Evolutionary conservation across 2,329 filamentous ascomycete genomes (phyloP).

Genomic region (Fusarium begoniae): DNA sequence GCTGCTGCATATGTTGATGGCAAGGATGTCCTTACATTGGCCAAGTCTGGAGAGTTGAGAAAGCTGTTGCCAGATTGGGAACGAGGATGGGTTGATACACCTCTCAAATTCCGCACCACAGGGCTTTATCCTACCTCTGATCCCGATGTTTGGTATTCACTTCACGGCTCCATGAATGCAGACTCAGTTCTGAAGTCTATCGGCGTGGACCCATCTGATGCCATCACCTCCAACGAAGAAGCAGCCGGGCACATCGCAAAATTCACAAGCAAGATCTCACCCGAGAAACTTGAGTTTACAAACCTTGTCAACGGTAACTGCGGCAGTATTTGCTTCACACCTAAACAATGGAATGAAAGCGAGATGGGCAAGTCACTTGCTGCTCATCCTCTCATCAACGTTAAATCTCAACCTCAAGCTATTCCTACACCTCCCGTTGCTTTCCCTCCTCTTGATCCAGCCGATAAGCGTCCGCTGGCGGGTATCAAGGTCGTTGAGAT

Average conservation of each 20-base stretch:
- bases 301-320: conserved; percentile 13
- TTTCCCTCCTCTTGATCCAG: background rate
- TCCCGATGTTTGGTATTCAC: conserved; percentile 57
- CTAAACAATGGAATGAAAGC: conserved; percentile 21
- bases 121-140: conserved; percentile 60
- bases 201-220: conserved; percentile 45
- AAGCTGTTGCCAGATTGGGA: conserved; percentile 5
- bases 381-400: conserved; percentile 3
- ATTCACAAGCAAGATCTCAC: conserved; percentile 36
- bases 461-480: background rate
- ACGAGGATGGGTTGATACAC: conserved; percentile 16
- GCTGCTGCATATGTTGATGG: conserved; percentile 12
- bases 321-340: conserved; percentile 5
- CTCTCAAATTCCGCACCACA: conserved; percentile 19
- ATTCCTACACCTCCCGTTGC: conserved; percentile 3
- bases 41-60: background rate
- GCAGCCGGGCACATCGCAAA: conserved; percentile 35
- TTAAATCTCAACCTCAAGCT: conserved; percentile 3
- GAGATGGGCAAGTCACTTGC: conserved; percentile 20
- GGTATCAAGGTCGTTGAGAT: conserved; percentile 16
- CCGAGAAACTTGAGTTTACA: conserved; percentile 9
- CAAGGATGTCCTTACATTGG: background rate
- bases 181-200: conserved; percentile 55
- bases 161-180: conserved; percentile 61
- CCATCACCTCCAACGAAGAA: conserved; percentile 36